Evolutionary conservation across 2,329 filamentous ascomycete genomes (phyloP).

Genomic region (Claviceps purpurea): DNA sequence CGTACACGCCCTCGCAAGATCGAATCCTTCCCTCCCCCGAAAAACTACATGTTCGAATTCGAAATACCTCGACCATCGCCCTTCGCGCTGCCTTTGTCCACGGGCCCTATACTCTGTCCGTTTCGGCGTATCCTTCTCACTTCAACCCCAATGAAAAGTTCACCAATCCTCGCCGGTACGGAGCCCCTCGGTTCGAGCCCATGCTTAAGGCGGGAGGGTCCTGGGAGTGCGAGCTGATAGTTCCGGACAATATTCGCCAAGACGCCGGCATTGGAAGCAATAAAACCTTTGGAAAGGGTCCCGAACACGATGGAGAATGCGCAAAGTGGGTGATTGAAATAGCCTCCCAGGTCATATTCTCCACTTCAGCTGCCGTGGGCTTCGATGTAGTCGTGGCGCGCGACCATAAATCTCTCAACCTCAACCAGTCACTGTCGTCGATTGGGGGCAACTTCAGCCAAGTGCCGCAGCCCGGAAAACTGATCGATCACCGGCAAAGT

Average conservation of each 20-base stretch:
- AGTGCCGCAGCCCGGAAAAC: constrained; percentile 52
- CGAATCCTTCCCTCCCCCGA: constrained; percentile 79
- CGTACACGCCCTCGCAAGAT: constrained; percentile 80
- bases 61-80: constrained; percentile 82
- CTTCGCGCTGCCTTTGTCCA: constrained; percentile 92
- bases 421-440: constrained; percentile 35
- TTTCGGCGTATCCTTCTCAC: constrained; percentile 68
- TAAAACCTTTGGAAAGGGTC: constrained; percentile 31
- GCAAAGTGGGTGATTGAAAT: constrained; percentile 87
- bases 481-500: constrained; percentile 64
- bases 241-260: constrained; percentile 66
- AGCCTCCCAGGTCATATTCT: constrained; percentile 87
- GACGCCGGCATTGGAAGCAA: constrained; percentile 37
- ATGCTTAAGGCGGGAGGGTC: constrained; percentile 88
- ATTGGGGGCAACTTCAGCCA: constrained; percentile 30
- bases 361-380: constrained; percentile 69
- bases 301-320: constrained; percentile 36
- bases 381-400: constrained; percentile 80
- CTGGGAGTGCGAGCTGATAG: constrained; percentile 67
- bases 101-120: constrained; percentile 83
- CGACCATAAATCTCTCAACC: constrained; percentile 68
- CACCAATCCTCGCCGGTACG: constrained; percentile 54
- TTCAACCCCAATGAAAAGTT: constrained; percentile 77
- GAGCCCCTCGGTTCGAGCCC: constrained; percentile 83
- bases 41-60: constrained; percentile 71